phyloP scores from a whole-genome alignment of 1,139 yeast species.

The Hemisphaericaspora xylanilytica region DNA sequence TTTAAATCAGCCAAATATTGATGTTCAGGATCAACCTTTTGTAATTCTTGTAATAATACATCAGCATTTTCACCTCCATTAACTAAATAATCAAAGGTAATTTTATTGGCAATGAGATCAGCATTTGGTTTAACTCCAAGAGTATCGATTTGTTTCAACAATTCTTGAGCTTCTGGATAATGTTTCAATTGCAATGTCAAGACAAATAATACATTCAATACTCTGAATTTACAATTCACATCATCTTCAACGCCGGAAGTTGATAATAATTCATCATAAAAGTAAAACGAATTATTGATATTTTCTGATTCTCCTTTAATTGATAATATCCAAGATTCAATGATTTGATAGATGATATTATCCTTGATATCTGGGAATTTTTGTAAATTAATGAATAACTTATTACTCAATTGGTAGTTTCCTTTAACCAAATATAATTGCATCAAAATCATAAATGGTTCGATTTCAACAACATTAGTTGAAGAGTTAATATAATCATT shows the following conservation, averaged over 20 bases:
- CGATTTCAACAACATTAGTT: slow-evolving; percentile 27
- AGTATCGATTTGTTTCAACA: slow-evolving; percentile 41
- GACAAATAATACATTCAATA: slow-evolving; percentile 38
- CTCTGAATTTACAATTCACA: slow-evolving; percentile 33
- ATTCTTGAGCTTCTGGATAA: slow-evolving; percentile 46
- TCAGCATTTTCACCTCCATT: slow-evolving; percentile 44
- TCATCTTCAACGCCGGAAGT: slow-evolving; percentile 40
- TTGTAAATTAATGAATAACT: slow-evolving; percentile 33
- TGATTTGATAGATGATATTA: slow-evolving; percentile 61
- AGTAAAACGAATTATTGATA: slow-evolving; percentile 63
- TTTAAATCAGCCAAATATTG: slow-evolving; percentile 49
- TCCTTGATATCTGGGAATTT: slow-evolving; percentile 56
- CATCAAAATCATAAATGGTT: too few species aligned
- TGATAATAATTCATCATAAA: slow-evolving; percentile 68
- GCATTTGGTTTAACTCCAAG: slow-evolving; percentile 38
- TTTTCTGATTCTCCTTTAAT: slow-evolving; percentile 54
- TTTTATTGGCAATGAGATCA: slow-evolving; percentile 58
- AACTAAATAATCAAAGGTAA: slow-evolving; percentile 50
- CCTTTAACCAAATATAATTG: slow-evolving; percentile 30
- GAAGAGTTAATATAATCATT: slow-evolving; percentile 24
- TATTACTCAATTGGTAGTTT: slow-evolving; percentile 35
- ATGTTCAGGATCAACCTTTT: slow-evolving; percentile 46
- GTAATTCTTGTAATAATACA: slow-evolving; percentile 41
- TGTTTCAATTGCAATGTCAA: slow-evolving; percentile 47
- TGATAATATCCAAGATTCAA: slow-evolving; percentile 65